phyloP scores from a whole-genome alignment of 352 stramenopile genomes.

The Globisporangium parvum region DNA sequence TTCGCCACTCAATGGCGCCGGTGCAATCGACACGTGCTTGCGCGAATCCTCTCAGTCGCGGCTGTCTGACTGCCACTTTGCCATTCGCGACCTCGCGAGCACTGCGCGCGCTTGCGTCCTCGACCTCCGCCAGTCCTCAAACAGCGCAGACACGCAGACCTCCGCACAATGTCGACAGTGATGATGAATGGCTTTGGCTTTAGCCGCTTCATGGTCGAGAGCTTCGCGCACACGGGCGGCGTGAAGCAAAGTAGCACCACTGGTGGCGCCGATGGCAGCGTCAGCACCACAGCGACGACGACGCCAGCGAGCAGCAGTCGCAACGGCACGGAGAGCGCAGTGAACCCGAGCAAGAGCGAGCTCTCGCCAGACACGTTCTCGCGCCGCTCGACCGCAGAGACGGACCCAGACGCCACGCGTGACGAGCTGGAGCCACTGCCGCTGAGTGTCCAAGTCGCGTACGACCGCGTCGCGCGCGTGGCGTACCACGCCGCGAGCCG shows the following conservation, averaged over 20 bases:
- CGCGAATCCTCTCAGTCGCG: not conserved
- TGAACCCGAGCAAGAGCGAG: not conserved
- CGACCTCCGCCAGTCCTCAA: too few relatives aligned
- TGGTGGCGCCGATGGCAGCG: not conserved
- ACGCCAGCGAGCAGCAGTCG: not conserved
- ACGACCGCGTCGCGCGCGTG: constrained; percentile 10
- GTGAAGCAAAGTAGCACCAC: not conserved
- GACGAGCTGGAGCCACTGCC: not conserved
- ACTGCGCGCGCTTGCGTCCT: not conserved
- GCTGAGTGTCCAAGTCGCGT: constrained; percentile 1
- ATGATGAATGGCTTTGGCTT: constrained; percentile 11
- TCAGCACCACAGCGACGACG: not conserved
- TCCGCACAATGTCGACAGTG: constrained; percentile 3
- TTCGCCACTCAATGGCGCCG: not conserved
- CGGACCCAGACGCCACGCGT: not conserved
- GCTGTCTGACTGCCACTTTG: constrained; percentile 4
- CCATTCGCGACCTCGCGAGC: constrained; percentile 8
- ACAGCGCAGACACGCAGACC: too few relatives aligned
- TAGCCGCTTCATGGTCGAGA: constrained; percentile 13
- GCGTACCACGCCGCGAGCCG: constrained; percentile 6
- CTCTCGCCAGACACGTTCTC: constrained; percentile 7
- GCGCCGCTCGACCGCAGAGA: constrained; percentile 11
- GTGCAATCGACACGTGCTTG: too few relatives aligned
- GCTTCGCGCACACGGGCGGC: not conserved
- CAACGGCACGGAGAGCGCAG: not conserved